Base-by-base conservation (phyloP, 768 basidiomycete species). In the Crassisporium funariophilum region DNA sequence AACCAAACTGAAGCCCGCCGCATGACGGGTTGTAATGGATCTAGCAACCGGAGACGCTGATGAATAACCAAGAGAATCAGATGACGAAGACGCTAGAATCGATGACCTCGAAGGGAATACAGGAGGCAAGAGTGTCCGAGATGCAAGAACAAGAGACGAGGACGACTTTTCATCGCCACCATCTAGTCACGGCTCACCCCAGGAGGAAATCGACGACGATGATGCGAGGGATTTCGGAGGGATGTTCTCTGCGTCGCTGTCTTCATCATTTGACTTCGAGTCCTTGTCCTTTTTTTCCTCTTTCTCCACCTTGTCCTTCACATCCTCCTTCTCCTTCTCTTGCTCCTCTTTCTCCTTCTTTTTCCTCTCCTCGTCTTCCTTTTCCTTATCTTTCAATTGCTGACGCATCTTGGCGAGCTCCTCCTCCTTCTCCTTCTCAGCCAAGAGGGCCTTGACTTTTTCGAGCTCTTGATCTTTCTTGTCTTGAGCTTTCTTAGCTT, bases 401-500 rank as follows among this genome's bases (percentile, higher is more conserved):
- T 72, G 67, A 34, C 66, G 58, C 64, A 76, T 65, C 57, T 68
- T 66, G 54, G 66, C 65, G 16, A 69, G 56, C 55, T 71, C 75
- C 52, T 63, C 70, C 56, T 69, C 78, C 43, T 72, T 69, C 65
- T 81, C 82, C 60, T 79, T 81, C 52, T 81, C 77, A 12, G 74
- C 73, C 9, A 75, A 56, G 27, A 77, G 69, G 46, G 71, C 70
- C 52, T 76, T 77, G 58, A 80, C 73, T 52, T 74, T 76, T 58
- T 76, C 69, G 27, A 79, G 66, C 65, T 82, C 79, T 19, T 73
- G 65, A 52, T 86, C 82, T 57, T 84, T 83, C 66, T 82, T 81
- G 63, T 86, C 82, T 41, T 78, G 71, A 61, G 80, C 82, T 40
- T 78, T 78, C 65, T 83, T 81, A 59, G 76, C 76, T 47, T 77